Conservation (phyloP, 129 eudicot genomes). For the Logfia minima region DNA sequence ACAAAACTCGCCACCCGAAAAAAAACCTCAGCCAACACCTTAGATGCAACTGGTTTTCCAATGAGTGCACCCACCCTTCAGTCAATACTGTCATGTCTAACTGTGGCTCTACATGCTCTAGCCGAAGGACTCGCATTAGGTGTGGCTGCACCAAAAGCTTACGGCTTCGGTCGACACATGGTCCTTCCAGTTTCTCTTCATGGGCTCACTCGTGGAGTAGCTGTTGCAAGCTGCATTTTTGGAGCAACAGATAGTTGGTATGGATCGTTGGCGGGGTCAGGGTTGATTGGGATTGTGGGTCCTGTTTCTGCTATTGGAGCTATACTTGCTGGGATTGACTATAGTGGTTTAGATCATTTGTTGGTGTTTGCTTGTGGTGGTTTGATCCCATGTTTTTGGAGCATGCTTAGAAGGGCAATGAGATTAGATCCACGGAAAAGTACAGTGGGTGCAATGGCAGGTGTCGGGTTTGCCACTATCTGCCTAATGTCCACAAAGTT, state of each 20-base stretch:
- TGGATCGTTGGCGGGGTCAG: slow-evolving; percentile 69
- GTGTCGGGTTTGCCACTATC: slow-evolving; percentile 55
- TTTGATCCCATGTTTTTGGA: slow-evolving; percentile 66
- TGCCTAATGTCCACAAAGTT: slow-evolving; percentile 71
- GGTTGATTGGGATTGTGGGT: slow-evolving; percentile 71
- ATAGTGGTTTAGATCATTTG: slow-evolving; percentile 82
- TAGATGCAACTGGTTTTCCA: slow-evolving; percentile 43
- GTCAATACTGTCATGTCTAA: slow-evolving; percentile 60
- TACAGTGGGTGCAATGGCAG: slow-evolving; percentile 47
- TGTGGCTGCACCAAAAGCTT: slow-evolving; percentile 96
- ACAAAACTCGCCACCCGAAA: slow-evolving; percentile 49
- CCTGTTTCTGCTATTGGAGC: slow-evolving; percentile 90
- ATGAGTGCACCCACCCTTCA: slow-evolving; percentile 72
- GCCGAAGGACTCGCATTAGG: slow-evolving; percentile 96
- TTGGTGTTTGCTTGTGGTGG: slow-evolving; percentile 93
- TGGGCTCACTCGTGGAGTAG: slow-evolving; percentile 89
- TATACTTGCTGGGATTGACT: slow-evolving; percentile 75
- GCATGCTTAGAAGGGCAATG: slow-evolving; percentile 60
- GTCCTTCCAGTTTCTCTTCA: slow-evolving; percentile 78
- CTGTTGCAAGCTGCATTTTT: slow-evolving; percentile 84
- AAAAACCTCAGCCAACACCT: slow-evolving; percentile 56
- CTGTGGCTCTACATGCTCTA: slow-evolving; percentile 77
- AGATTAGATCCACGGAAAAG: slow-evolving; percentile 64
- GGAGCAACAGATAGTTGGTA: slow-evolving; percentile 96
- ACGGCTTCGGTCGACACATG: slow-evolving; percentile 86